Base-by-base conservation (phyloP, 2,329 filamentous ascomycete species). In the Neoscytalidium dimidiatum region DNA sequence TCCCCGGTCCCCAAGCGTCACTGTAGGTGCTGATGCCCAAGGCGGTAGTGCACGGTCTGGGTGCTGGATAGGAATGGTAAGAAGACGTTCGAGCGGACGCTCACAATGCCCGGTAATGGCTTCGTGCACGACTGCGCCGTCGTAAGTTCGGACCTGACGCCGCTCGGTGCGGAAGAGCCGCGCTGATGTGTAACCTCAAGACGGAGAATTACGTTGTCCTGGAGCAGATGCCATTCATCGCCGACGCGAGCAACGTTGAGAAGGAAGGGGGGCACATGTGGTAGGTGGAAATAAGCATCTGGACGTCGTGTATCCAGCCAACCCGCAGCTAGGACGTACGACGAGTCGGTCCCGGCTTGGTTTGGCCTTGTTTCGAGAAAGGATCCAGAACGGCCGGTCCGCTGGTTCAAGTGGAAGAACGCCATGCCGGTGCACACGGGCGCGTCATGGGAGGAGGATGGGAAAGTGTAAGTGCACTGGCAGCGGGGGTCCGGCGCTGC, bases 71-170 rank as follows among this genome's bases (percentile, higher is more conserved):
- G 69, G 0, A 67, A 70, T 29, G 78, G 78, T 7, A 71, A 69
- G 17, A 69, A 75, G 7, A 71, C 68, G 0, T 71, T 80, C 49
- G 68, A 67, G 0, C 68, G 73, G 3, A 79, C 77, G 76, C 52
- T 79, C 13, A 68, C 75, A 8, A 68, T 73, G 0, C 79, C 78
- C 1, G 71, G 77, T 0, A 71, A 71, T 2, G 78, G 70, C 0
- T 77, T 80, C 74, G 79, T 81, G 35, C 80, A 81, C 68, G 79
- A 82, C 62, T 78, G 76, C 62, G 78, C 73, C 77, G 5, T 81
- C 81, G 67, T 80, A 76, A 69, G 80, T 76, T 74, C 79, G 72
- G 75, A 3, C 77, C 77, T n/a, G n/a, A n/a, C n/a, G n/a, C n/a
- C n/a, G n/a, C n/a, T n/a, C 9, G 76, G 79, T 63, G 70, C 69